phyloP scores from a whole-genome alignment of 345 rosid species.

The Cardamine occulta region DNA sequence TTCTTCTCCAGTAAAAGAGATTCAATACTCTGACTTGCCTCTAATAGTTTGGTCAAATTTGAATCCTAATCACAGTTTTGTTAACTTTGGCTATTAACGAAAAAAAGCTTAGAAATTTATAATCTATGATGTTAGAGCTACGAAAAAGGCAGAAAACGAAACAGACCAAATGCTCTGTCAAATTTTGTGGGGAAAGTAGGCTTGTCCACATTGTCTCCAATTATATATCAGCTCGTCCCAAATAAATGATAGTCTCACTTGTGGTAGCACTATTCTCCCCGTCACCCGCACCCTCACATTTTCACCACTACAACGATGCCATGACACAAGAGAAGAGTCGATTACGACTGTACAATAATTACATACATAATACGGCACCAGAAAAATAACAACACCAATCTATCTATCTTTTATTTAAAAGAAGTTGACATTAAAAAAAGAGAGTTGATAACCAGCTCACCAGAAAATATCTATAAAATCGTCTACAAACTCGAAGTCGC shows the following conservation, averaged over 20 bases:
- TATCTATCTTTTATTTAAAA: background rate
- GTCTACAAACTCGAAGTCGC: background rate
- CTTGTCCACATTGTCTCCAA: background rate
- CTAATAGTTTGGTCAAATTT: background rate
- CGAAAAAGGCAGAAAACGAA: background rate
- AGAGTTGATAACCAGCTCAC: slow-evolving; percentile 19
- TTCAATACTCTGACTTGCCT: slow-evolving; percentile 33
- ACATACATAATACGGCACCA: background rate
- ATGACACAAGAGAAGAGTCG: background rate
- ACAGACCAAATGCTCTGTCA: slow-evolving; percentile 34
- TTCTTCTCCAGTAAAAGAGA: slow-evolving; percentile 33
- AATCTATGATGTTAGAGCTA: background rate
- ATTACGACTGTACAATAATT: background rate
- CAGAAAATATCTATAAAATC: slow-evolving; percentile 7
- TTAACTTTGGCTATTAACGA: background rate
- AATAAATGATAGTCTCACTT: slow-evolving; percentile 16
- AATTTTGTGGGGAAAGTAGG: background rate
- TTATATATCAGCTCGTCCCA: background rate
- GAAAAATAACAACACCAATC: background rate
- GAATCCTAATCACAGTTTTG: background rate
- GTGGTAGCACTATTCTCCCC: slow-evolving; percentile 8
- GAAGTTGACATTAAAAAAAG: background rate
- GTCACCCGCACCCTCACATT: slow-evolving; percentile 21
- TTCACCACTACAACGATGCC: background rate
- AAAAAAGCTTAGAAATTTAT: background rate